These are phyloP conservation scores for Colletotrichum sp. DNA, from an alignment of 2,329 filamentous ascomycete species.

Conservation along the genomic window DNA sequence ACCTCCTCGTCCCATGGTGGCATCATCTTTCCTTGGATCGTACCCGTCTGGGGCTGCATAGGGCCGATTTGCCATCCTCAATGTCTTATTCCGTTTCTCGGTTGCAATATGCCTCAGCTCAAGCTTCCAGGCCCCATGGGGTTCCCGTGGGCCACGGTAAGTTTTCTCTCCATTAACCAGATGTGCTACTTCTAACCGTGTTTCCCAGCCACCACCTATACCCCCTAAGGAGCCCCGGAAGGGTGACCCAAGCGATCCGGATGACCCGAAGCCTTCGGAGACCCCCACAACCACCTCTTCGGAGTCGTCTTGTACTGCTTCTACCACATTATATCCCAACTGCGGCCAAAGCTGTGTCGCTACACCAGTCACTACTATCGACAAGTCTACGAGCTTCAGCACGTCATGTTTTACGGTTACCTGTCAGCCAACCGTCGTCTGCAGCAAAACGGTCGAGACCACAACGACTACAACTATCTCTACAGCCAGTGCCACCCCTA, in stretches of 20 bases:
- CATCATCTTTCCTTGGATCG: background rate
- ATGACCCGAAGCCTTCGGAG: background rate
- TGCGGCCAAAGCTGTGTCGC: background rate
- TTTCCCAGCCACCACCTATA: background rate
- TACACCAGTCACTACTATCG: background rate
- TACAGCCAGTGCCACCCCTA: accelerated
- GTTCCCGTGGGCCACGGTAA: background rate
- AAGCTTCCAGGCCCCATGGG: background rate
- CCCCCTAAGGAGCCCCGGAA: background rate
- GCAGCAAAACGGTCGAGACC: background rate
- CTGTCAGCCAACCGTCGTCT: background rate
- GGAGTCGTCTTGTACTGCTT: background rate
- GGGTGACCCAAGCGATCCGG: background rate
- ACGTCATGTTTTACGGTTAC: background rate
- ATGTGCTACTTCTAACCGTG: background rate
- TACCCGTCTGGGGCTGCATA: background rate
- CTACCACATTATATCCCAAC: background rate
- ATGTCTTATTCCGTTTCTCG: background rate
- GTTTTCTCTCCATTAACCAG: background rate
- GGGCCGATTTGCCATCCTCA: background rate
- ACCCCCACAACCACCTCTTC: background rate
- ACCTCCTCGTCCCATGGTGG: background rate
- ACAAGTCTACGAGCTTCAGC: background rate
- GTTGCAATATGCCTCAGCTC: background rate
- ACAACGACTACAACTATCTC: background rate